Evolutionary conservation across 148 eudicot species (phyloP).

Genomic region (Rhododendron ovatum): DNA sequence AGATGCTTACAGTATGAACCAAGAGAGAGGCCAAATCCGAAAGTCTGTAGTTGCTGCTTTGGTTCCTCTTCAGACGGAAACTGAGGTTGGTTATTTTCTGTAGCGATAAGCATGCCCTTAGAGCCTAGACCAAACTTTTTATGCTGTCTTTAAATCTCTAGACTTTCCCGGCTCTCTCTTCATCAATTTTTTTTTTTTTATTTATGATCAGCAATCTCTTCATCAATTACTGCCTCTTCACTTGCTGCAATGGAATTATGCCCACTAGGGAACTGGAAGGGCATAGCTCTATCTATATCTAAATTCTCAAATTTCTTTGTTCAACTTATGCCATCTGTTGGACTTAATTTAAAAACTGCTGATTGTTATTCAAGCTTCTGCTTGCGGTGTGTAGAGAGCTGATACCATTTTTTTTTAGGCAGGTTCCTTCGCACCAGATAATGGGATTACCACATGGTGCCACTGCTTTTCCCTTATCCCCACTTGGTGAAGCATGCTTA

Average conservation of each 20-base stretch:
- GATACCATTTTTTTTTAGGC: constrained; percentile 13
- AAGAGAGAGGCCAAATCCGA: constrained; percentile 82
- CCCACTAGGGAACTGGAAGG: not conserved
- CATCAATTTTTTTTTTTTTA: not conserved
- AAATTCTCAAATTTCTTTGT: not conserved
- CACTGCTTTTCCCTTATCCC: constrained; percentile 49
- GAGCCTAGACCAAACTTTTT: not conserved
- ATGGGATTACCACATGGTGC: constrained; percentile 74
- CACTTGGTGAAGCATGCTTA: constrained; percentile 85
- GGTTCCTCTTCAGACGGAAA: constrained; percentile 88
- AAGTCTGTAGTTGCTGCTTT: constrained; percentile 74
- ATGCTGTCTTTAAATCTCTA: not conserved
- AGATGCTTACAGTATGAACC: constrained; percentile 92
- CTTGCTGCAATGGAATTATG: not conserved
- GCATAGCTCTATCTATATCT: not conserved
- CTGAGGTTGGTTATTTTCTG: constrained; percentile 44
- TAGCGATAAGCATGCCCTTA: not conserved
- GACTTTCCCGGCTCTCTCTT: not conserved
- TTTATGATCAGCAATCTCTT: not conserved
- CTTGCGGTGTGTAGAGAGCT: not conserved
- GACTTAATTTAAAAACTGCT: not conserved
- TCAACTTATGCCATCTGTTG: not conserved
- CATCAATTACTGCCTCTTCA: not conserved
- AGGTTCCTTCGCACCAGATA: constrained; percentile 83
- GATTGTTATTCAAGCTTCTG: not conserved